Evolutionary conservation across 169 alveolate genomes (phyloP), one percentile per base, ranked within the genome.

Genomic region (Eimeria acervulina): DNA sequence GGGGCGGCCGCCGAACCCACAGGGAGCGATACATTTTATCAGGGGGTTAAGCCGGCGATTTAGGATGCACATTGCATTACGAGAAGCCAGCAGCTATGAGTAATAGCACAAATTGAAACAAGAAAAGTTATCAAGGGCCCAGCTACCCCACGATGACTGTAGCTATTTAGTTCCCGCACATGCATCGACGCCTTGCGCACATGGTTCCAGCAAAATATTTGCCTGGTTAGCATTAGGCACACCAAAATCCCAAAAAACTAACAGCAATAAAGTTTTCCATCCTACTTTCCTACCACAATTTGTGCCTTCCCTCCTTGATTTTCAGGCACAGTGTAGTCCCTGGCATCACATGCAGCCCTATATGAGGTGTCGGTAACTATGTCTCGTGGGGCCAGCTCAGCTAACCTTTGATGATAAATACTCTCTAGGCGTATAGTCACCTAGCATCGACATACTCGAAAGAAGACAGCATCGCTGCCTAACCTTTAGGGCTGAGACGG

Each of bases 311-410:
- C 7, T 36, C 12, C n/a, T 38, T 17, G 51, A 72, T 36, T 72
- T 28, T 15, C 51, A 36, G 33, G 12, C 83, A 72, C 51, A n/a
- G 83, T 72, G 78, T 72, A 72, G 10, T 36, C 31, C 52, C n/a
- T 17, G 51, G 83, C 83, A 2, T 51, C 36, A 72, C 83, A 72
- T 78, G 59, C 88, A 78, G 88, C 88, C 88, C 66, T 47, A 28
- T 8, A 42, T 23, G 26, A 19, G 88, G n/a, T 47, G 4, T 26
- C 42, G 88, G 88, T 17, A 42, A 26, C 63, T 26, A 10, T 78
- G 42, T 78, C 88, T 40, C 66, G 68, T 78, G 88, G 59, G 63
- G 63, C 8, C 44, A 78, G 28, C 23, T 47, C 5, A 26, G 63
- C 2, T 10, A n/a, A 7, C 38, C 40, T 40, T 26, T 23, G 10